Conservation (phyloP, 768 basidiomycete genomes). For the Fibroporia radiculosa region DNA sequence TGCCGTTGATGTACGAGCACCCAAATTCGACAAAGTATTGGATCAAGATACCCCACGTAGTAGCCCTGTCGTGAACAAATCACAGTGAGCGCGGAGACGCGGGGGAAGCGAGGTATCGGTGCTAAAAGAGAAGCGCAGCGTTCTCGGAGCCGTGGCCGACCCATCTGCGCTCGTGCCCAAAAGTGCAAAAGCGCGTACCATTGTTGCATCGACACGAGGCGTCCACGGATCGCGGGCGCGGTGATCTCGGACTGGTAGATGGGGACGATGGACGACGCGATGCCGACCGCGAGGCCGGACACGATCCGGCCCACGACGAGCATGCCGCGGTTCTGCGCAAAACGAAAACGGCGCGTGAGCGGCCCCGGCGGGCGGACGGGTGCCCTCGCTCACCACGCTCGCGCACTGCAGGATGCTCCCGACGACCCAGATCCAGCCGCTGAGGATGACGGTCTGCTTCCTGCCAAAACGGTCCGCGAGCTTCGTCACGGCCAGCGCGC, state of each 20-base stretch:
- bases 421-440: constrained; percentile 65
- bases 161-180: too few species aligned
- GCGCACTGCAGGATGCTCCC: constrained; percentile 70
- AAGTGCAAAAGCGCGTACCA: constrained; percentile 41
- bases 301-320: constrained; percentile 49
- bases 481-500: constrained; percentile 53
- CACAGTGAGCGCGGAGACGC: background rate
- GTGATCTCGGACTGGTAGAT: constrained; percentile 73
- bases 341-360: background rate
- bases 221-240: constrained; percentile 64
- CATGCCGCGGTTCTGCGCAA: constrained; percentile 63
- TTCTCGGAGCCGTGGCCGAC: too few species aligned
- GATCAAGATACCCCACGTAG: constrained; percentile 72
- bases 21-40: constrained; percentile 75
- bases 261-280: constrained; percentile 59
- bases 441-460: constrained; percentile 56
- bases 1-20: constrained; percentile 63
- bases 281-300: constrained; percentile 59
- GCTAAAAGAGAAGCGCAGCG: too few species aligned
- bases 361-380: background rate
- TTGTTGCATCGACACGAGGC: constrained; percentile 71
- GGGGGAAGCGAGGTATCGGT: background rate
- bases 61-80: constrained; percentile 25
- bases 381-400: constrained; percentile 26
- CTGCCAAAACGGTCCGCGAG: constrained; percentile 62